phyloP scores from a whole-genome alignment of 1,284 basidiomycete species.

The Marasmius fiardii region DNA sequence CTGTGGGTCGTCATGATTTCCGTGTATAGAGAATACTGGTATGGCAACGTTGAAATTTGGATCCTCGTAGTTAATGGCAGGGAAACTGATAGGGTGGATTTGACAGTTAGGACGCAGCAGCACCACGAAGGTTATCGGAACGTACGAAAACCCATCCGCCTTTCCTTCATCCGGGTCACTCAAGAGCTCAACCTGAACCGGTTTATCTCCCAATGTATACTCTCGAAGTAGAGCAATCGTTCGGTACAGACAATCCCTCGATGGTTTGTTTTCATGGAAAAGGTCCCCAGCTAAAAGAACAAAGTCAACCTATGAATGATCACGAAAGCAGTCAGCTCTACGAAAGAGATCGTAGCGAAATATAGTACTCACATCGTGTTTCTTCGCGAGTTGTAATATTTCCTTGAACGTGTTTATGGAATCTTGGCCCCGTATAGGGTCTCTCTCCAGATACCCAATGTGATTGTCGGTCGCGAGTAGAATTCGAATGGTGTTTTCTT shows the following conservation, averaged over 20 bases:
- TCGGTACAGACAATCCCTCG: conserved; percentile 85
- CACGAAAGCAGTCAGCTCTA: conserved; percentile 2
- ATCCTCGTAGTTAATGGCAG: conserved; percentile 97
- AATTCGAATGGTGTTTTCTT: conserved; percentile 75
- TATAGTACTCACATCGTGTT: conserved; percentile 68
- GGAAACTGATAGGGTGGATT: conserved; percentile 62
- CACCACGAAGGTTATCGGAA: conserved; percentile 15
- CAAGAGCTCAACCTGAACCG: conserved; percentile 85
- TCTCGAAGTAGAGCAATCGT: conserved; percentile 89
- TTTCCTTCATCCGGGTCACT: conserved; percentile 92
- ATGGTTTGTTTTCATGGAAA: conserved; percentile 97
- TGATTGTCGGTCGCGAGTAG: conserved; percentile 94
- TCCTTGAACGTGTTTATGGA: conserved; percentile 95
- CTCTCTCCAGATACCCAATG: conserved; percentile 93
- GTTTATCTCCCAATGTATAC: conserved; percentile 86
- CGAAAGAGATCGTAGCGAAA: background rate
- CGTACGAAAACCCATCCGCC: conserved; percentile 80
- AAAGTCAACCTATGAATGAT: conserved; percentile 89
- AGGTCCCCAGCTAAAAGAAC: conserved; percentile 93
- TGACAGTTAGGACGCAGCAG: conserved; percentile 14
- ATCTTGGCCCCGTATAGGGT: conserved; percentile 93
- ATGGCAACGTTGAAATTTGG: conserved; percentile 92
- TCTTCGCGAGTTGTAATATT: conserved; percentile 87
- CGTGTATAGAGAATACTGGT: conserved; percentile 98
- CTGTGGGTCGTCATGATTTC: conserved; percentile 99